phyloP scores from a whole-genome alignment of 164 flowering plant species.

The Amborella trichopoda region DNA sequence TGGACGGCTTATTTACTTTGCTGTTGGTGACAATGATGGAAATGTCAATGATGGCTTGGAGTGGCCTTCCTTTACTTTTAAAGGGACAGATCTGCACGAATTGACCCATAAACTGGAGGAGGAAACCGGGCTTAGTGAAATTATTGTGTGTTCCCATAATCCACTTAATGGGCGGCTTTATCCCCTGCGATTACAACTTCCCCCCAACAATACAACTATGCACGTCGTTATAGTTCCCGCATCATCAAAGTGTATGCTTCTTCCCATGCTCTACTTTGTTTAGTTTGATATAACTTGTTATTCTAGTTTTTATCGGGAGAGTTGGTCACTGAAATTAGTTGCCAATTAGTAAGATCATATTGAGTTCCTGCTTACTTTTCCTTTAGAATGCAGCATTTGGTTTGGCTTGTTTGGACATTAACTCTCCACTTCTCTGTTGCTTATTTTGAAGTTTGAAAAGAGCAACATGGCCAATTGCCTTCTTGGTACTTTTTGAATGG shows the following conservation, averaged over 20 bases:
- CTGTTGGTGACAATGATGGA: conserved; percentile 45
- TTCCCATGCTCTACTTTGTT: too few relatives aligned
- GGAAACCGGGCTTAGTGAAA: conserved; percentile 45
- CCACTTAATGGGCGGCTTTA: conserved; percentile 69
- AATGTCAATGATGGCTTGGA: conserved; percentile 34
- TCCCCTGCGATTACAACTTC: conserved; percentile 85
- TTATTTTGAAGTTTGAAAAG: too few relatives aligned
- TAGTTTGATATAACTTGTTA: too few relatives aligned
- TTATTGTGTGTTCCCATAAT: conserved; percentile 62
- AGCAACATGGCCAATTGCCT: too few relatives aligned
- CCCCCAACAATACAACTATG: conserved; percentile 75
- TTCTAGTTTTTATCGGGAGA: too few relatives aligned
- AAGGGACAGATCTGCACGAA: conserved; percentile 57
- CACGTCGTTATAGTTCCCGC: conserved; percentile 54
- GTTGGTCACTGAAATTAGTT: too few relatives aligned
- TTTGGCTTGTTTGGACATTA: too few relatives aligned
- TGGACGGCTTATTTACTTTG: conserved; percentile 59
- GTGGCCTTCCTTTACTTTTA: conserved; percentile 35
- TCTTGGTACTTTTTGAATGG: too few relatives aligned
- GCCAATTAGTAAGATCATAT: too few relatives aligned
- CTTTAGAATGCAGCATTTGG: too few relatives aligned
- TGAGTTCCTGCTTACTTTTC: too few relatives aligned
- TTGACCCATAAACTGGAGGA: conserved; percentile 58
- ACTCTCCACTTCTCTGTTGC: too few relatives aligned
- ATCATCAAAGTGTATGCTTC: conserved; percentile 38